These are phyloP conservation scores for Termitomyces sp. DNA, from an alignment of 1,284 basidiomycete genomes.

Conservation along the genomic window DNA sequence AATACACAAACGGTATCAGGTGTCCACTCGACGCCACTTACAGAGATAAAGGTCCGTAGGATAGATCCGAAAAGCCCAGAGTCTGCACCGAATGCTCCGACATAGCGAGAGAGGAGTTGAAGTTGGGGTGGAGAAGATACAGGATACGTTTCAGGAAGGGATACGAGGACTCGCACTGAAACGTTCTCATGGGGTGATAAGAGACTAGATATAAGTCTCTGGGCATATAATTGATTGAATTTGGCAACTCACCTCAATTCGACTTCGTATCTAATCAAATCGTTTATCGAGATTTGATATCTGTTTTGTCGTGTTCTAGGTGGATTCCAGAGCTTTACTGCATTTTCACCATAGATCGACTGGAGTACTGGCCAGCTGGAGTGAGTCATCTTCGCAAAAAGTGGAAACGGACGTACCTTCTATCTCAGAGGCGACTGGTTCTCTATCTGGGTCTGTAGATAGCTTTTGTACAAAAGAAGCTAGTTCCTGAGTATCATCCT, in stretches of 20 bases:
- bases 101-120: slow-evolving; percentile 81
- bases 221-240: slow-evolving; percentile 6
- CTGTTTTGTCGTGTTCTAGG: slow-evolving; percentile 14
- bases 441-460: slow-evolving; percentile 43
- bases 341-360: slow-evolving; percentile 76
- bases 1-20: slow-evolving; percentile 80
- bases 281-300: slow-evolving; percentile 14
- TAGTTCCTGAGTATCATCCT: slow-evolving; percentile 29
- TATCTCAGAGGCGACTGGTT: slow-evolving; percentile 61
- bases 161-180: slow-evolving; percentile 64
- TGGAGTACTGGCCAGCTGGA: slow-evolving; percentile 52
- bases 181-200: slow-evolving; percentile 55
- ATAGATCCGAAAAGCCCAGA: slow-evolving; percentile 70
- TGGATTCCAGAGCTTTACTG: slow-evolving; percentile 53
- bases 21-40: slow-evolving; percentile 69
- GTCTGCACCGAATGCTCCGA: slow-evolving; percentile 76
- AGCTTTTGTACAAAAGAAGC: slow-evolving; percentile 45
- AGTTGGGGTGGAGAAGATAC: slow-evolving; percentile 69
- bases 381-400: neutral
- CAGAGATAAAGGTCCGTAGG: slow-evolving; percentile 78
- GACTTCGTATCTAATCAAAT: slow-evolving; percentile 59
- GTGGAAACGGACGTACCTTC: slow-evolving; percentile 43
- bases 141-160: slow-evolving; percentile 72
- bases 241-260: slow-evolving; percentile 30
- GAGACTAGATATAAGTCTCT: slow-evolving; percentile 36